Percentiles rank a stretch among this genome's conserved stretches.
These are phyloP conservation scores for Deuterostichococcus epilithicus DNA, from an alignment of 139 green algal genomes.

Conservation along the genomic window DNA sequence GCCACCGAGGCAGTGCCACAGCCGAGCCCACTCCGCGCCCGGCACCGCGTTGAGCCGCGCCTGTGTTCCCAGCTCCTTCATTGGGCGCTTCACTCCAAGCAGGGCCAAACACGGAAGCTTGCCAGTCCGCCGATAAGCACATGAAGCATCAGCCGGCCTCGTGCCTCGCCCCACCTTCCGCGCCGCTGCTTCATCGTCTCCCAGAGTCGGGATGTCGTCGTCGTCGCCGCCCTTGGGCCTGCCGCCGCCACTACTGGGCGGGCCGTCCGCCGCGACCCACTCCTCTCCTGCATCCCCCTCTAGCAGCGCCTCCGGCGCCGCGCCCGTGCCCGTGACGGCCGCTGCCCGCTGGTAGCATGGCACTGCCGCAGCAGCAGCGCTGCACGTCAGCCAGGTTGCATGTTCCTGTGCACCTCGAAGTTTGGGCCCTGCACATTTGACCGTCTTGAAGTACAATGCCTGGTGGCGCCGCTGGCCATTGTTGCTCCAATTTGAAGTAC, in stretches of 20 bases:
- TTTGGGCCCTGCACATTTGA: too few species aligned
- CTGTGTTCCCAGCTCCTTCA: too few species aligned
- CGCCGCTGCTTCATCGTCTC: not conserved
- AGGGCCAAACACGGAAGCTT: too few species aligned
- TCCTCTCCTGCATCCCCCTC: conserved; percentile 16
- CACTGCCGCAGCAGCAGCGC: conserved; percentile 44
- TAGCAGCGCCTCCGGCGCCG: conserved; percentile 33
- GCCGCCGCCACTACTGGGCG: not conserved
- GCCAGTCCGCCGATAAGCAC: too few species aligned
- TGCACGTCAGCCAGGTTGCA: not conserved
- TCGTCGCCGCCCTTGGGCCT: not conserved
- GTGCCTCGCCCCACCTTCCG: not conserved
- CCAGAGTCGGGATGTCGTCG: not conserved
- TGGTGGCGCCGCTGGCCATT: not conserved
- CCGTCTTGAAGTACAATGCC: not conserved
- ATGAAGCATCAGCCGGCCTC: too few species aligned
- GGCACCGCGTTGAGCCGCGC: too few species aligned
- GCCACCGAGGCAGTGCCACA: not conserved
- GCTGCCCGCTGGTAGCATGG: conserved; percentile 73
- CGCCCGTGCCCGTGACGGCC: conserved; percentile 23
- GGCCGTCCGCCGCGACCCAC: not conserved
- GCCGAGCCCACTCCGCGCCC: too few species aligned
- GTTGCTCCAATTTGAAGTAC: too few species aligned
- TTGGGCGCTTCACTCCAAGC: too few species aligned
- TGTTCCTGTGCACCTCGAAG: too few species aligned